Evolutionary conservation across 192 early-diverging fungal genomes (phyloP), one percentile per base, ranked within the genome.

Genomic region (Coemansia sp.): DNA sequence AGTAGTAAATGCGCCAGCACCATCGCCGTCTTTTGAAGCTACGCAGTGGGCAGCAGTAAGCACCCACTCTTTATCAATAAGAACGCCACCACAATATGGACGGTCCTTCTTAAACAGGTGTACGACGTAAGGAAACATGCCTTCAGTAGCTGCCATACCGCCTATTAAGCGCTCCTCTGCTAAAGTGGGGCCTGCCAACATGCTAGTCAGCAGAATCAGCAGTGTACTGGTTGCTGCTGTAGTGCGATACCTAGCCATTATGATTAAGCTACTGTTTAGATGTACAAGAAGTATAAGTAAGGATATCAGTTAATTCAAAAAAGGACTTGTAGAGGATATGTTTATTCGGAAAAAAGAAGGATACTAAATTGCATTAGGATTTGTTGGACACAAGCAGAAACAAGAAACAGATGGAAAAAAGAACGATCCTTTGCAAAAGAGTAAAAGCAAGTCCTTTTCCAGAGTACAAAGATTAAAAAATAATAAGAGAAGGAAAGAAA

Each of bases 41-140:
- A 83, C 76, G 49, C 82, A 83, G 16, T 83, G 82, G 1, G 76
- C 82, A 7, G 82, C 82, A 21, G 82, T 83, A n/a, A 83, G 26
- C 22, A 79, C 67, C 76, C 76, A 78, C 28, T 79, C 64, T 44
- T 31, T 56, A 49, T 67, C 67, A 27, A 83, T 67, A 27, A 83
- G 51, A 10, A 70, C 56, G 19, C 76, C 70, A 10, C 76, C 82
- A 52, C 82, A 83, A 44, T 54, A 67, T 8, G 71, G 62, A 56
- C 34, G 58, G 64, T 48, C 68, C 64, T 80, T 50, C 49, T 67
- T 65, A 59, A 75, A 75, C 54, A 83, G 62, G 25, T 75, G 81
- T 5, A 74, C 75, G 3, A 74, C 68, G 49, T 73, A 83, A 0
- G 75, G 81, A 48, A 75, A 74, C 72, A 64, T 64, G 25, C 59